Evolutionary conservation across 139 green algal species (phyloP).

Genomic region (Chlamydomonas incerta): DNA sequence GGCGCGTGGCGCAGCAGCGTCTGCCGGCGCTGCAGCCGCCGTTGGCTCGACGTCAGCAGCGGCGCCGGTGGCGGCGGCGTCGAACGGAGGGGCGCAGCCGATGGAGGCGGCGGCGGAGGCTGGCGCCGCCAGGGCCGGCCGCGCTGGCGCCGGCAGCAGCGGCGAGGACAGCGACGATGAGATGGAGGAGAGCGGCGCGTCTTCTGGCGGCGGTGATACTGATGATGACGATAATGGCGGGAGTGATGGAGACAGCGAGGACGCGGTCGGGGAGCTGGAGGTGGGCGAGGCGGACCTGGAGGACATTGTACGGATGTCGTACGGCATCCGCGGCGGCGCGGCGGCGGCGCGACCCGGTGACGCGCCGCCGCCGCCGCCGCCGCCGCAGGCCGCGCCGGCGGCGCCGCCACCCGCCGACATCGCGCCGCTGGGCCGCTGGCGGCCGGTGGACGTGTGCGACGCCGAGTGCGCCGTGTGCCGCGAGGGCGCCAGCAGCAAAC

Average conservation of each 20-base stretch:
- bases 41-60: too few relatives aligned
- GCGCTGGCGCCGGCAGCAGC: not conserved
- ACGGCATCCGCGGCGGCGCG: too few relatives aligned
- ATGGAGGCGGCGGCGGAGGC: not conserved
- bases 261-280: too few relatives aligned
- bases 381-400: not conserved
- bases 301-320: not conserved
- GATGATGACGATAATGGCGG: not conserved
- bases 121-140: not conserved
- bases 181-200: not conserved
- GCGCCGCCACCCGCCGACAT: too few relatives aligned
- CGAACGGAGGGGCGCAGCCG: too few relatives aligned
- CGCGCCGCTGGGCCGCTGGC: conserved; percentile 14
- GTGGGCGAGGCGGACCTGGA: too few relatives aligned
- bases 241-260: not conserved
- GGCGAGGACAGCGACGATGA: not conserved
- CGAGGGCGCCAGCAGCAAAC: not conserved
- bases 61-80: not conserved
- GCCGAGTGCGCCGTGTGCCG: conserved; percentile 27
- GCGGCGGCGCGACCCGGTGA: not conserved
- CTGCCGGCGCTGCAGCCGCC: too few relatives aligned
- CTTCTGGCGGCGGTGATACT: too few relatives aligned
- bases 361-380: too few relatives aligned
- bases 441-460: not conserved
- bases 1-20: not conserved